These are phyloP conservation scores for Trichoderma sp. DNA, from an alignment of 2,329 filamentous ascomycete genomes.

Conservation along the genomic window DNA sequence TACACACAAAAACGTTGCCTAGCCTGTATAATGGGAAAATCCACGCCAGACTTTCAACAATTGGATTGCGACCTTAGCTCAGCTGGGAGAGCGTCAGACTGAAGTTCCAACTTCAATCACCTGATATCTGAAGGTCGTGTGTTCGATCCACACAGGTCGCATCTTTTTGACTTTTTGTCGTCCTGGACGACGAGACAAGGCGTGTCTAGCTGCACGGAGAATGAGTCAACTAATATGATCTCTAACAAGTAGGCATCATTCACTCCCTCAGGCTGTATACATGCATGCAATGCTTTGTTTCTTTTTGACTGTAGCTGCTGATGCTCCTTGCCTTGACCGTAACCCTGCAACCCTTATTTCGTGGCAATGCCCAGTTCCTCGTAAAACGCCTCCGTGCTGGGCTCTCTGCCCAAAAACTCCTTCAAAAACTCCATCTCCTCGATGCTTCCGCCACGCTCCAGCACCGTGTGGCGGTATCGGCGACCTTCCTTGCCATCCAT, in stretches of 20 bases:
- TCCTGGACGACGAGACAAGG: neutral
- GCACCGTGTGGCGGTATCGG: conserved; percentile 74
- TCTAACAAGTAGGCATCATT: neutral
- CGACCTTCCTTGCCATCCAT: conserved; percentile 76
- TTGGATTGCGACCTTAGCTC: conserved; percentile 26
- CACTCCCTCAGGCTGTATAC: neutral
- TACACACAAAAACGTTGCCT: neutral
- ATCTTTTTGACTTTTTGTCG: conserved; percentile 17
- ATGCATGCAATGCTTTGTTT: neutral
- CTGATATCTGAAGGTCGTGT: conserved; percentile 27
- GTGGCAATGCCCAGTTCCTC: conserved; percentile 64
- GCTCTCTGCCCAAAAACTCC: conserved; percentile 76
- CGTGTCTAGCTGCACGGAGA: neutral
- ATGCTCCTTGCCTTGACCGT: neutral
- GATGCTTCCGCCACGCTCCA: conserved; percentile 75
- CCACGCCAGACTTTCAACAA: neutral
- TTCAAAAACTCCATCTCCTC: conserved; percentile 80
- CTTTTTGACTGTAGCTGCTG: neutral
- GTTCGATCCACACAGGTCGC: conserved; percentile 28
- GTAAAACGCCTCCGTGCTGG: conserved; percentile 78
- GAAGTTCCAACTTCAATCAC: conserved; percentile 24
- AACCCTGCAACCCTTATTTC: conserved; percentile 4
- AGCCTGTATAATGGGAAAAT: conserved; percentile 16
- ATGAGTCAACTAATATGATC: neutral
- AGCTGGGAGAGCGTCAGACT: conserved; percentile 29